Conservation (phyloP, 1,284 basidiomycete genomes). For the Kwoniella shivajii region DNA sequence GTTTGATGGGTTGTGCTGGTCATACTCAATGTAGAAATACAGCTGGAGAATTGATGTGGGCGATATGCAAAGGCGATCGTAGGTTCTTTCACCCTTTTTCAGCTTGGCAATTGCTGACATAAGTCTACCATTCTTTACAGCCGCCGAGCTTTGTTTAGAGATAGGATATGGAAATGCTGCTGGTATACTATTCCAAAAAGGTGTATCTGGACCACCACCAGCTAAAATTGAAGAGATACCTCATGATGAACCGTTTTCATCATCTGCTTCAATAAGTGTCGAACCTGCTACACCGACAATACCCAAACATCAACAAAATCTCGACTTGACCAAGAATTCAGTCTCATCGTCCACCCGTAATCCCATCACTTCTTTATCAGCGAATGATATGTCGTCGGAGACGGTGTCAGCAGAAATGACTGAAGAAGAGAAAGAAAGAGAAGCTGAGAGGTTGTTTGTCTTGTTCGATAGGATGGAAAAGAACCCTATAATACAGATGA, state of each 20-base stretch:
- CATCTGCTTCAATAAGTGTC: neutral
- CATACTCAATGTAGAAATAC: constrained; percentile 70
- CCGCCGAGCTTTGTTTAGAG: constrained; percentile 66
- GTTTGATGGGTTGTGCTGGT: constrained; percentile 73
- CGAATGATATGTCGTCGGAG: constrained; percentile 1
- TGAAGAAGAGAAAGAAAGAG: constrained; percentile 85
- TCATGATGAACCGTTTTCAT: neutral
- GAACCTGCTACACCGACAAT: constrained; percentile 5
- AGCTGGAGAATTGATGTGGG: constrained; percentile 82
- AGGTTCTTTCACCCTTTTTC: constrained; percentile 37
- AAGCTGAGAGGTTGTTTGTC: constrained; percentile 85
- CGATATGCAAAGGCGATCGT: constrained; percentile 78
- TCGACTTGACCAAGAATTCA: neutral
- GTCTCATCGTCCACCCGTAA: constrained; percentile 17
- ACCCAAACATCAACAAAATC: neutral
- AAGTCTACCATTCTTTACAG: constrained; percentile 58
- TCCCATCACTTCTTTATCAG: constrained; percentile 32
- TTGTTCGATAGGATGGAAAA: constrained; percentile 84
- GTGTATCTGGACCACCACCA: constrained; percentile 65
- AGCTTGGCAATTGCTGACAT: neutral
- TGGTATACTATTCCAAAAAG: constrained; percentile 86
- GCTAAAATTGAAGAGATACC: constrained; percentile 57
- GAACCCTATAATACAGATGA: constrained; percentile 56
- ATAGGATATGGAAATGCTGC: constrained; percentile 92
- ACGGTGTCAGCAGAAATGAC: constrained; percentile 65